phyloP scores from a whole-genome alignment of 768 basidiomycete species.

The Boletales sp. region DNA sequence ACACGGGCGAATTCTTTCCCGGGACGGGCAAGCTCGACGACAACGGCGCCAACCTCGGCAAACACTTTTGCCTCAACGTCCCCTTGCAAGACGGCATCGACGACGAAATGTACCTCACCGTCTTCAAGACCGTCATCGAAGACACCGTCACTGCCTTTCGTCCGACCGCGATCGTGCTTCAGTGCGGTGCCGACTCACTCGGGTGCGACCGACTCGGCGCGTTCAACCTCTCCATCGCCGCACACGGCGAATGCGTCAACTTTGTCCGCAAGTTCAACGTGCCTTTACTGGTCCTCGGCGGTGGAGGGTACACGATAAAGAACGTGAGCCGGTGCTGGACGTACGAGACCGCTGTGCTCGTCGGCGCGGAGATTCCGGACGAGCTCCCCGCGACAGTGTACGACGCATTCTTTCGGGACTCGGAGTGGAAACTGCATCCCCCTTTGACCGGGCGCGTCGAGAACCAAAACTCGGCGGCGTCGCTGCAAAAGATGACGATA shows the following conservation, averaged over 20 bases:
- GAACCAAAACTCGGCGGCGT: constrained; percentile 83
- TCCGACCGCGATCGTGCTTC: constrained; percentile 87
- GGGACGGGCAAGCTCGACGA: constrained; percentile 96
- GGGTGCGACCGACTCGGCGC: constrained; percentile 94
- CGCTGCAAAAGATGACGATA: constrained; percentile 83
- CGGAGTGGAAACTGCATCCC: constrained; percentile 90
- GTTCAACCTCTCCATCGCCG: constrained; percentile 96
- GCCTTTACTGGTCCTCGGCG: constrained; percentile 88
- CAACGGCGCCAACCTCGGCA: constrained; percentile 82
- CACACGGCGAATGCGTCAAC: constrained; percentile 97
- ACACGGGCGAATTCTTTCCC: constrained; percentile 97
- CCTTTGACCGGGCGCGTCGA: constrained; percentile 89
- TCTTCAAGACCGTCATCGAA: constrained; percentile 96
- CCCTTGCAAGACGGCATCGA: constrained; percentile 95
- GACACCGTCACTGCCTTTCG: constrained; percentile 88
- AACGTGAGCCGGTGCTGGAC: constrained; percentile 99
- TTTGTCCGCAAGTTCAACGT: constrained; percentile 92
- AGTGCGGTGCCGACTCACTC: constrained; percentile 95
- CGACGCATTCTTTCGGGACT: constrained; percentile 89
- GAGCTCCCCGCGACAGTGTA: constrained; percentile 87
- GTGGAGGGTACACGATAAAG: constrained; percentile 95
- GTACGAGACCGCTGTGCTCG: constrained; percentile 92
- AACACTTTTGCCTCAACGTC: constrained; percentile 94
- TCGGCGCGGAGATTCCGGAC: constrained; percentile 79
- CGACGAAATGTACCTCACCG: constrained; percentile 92